phyloP scores from a whole-genome alignment of 345 rosid species.

The Populus tremula region DNA sequence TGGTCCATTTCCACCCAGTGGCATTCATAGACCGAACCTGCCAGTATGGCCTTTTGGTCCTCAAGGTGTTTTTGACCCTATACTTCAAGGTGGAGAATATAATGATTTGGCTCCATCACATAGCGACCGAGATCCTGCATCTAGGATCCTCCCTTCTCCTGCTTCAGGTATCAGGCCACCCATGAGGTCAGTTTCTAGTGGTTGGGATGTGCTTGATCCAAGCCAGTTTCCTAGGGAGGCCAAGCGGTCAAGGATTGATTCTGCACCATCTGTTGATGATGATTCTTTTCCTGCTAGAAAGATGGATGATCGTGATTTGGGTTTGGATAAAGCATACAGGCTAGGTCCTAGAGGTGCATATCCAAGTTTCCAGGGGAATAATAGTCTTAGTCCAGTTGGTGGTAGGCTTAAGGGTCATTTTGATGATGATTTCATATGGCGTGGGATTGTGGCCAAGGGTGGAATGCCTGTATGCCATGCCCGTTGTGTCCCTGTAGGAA shows the following conservation, averaged over 20 bases:
- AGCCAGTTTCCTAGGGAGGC: conserved; percentile 56
- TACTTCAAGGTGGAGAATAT: conserved; percentile 49
- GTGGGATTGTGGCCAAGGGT: conserved; percentile 74
- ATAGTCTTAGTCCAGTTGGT: conserved; percentile 45
- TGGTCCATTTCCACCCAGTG: conserved; percentile 36
- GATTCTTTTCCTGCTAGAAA: conserved; percentile 46
- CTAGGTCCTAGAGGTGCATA: conserved; percentile 41
- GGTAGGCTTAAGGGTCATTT: conserved; percentile 29
- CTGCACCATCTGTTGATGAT: conserved; percentile 41
- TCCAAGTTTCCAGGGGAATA: conserved; percentile 35
- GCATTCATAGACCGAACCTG: conserved; percentile 40
- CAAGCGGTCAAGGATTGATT: conserved; percentile 71
- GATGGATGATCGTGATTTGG: conserved; percentile 50
- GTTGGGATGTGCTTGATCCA: conserved; percentile 74
- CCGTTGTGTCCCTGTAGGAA: conserved; percentile 65
- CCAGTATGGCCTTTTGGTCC: conserved; percentile 43
- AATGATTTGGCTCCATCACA: conserved; percentile 38
- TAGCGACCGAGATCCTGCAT: conserved; percentile 26
- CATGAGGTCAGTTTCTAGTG: conserved; percentile 43
- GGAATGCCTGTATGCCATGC: conserved; percentile 75
- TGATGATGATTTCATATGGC: conserved; percentile 65
- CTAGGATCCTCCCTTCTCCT: conserved; percentile 54
- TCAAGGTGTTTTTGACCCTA: conserved; percentile 50
- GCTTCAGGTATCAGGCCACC: conserved; percentile 54
- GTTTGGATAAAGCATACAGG: conserved; percentile 44